Base-by-base conservation (phyloP, 768 basidiomycete genomes). In the Leucosporidium yakuticum region DNA sequence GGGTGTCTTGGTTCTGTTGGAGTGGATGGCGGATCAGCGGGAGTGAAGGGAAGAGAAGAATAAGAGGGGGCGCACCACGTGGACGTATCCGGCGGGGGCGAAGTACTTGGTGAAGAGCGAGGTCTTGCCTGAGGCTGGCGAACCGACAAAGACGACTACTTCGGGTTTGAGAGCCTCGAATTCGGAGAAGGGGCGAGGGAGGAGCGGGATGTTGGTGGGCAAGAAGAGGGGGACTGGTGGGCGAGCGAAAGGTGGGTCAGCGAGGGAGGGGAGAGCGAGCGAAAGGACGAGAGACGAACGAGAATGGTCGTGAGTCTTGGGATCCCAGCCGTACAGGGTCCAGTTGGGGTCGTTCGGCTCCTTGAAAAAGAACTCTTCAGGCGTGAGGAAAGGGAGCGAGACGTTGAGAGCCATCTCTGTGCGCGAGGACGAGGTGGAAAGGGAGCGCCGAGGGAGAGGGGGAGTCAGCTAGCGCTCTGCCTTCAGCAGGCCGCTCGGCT, bases 91-190 rank as follows among this genome's bases (percentile, higher is more conserved):
- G 6, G 78, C 79, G 0, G 85, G 81, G 23, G 81, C 77, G 78
- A 97, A 94, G 77, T 91, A 81, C 54, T 77, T 82, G 23, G 81
- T 81, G 77, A 83, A 97, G 78, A 96, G 90, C 0, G 88, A 83
- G 0, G 90, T 86, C 79, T 98, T 97, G 51, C 95, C 95, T 1
- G 84, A 77, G 20, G 83, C 83, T 2, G 87, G 87, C 48, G 79
- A 81, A 6, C 87, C 87, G 1, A 85, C 83, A 68, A 88, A 84
- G 34, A 88, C 69, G 9, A 88, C 83, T 17, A 88, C 79, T 70
- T 87, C 70, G 25, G 73, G 64, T 32, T 69, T 14, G 4, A 5
- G 32, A 9, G n/a, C 29, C 25, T 61, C 60, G 25, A 67, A 62
- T 53, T 59, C 65, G 62, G 25, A 50, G 20, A 27, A 5, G 25